Evolutionary conservation across 1,284 basidiomycete species (phyloP).

Genomic region (Microbotryomycetes sp.): DNA sequence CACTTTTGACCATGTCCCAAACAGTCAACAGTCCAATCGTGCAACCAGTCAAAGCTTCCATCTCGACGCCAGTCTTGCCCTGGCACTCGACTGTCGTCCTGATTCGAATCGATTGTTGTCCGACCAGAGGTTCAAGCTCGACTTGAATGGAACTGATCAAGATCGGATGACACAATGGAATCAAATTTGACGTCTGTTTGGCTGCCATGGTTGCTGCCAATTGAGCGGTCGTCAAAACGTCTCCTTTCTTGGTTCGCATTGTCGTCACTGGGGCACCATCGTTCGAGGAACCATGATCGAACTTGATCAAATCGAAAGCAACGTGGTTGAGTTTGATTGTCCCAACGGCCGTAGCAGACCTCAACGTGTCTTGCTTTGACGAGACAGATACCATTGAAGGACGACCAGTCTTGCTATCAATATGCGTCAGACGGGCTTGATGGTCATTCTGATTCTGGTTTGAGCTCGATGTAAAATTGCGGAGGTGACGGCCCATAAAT

Average conservation of each 20-base stretch:
- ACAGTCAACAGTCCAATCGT: constrained; percentile 71
- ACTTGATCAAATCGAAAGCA: constrained; percentile 58
- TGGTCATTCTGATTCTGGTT: too few relatives aligned
- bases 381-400: constrained; percentile 76
- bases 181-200: constrained; percentile 71
- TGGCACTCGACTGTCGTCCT: constrained; percentile 62
- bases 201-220: constrained; percentile 80
- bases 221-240: constrained; percentile 70
- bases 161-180: constrained; percentile 79
- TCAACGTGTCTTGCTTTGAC: constrained; percentile 57
- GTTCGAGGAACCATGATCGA: constrained; percentile 33
- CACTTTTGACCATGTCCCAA: constrained; percentile 89
- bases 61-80: constrained; percentile 81
- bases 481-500: too few relatives aligned
- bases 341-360: constrained; percentile 68
- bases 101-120: constrained; percentile 56
- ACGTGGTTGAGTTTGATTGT: constrained; percentile 61
- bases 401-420: constrained; percentile 57
- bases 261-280: constrained; percentile 40
- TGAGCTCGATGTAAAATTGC: too few relatives aligned
- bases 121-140: constrained; percentile 43
- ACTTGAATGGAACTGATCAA: constrained; percentile 63
- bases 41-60: constrained; percentile 84
- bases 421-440: constrained; percentile 63
- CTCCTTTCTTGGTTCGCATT: constrained; percentile 60